Evolutionary conservation across 768 basidiomycete species (phyloP).

Genomic region (Neoboletus brunneissimus): DNA sequence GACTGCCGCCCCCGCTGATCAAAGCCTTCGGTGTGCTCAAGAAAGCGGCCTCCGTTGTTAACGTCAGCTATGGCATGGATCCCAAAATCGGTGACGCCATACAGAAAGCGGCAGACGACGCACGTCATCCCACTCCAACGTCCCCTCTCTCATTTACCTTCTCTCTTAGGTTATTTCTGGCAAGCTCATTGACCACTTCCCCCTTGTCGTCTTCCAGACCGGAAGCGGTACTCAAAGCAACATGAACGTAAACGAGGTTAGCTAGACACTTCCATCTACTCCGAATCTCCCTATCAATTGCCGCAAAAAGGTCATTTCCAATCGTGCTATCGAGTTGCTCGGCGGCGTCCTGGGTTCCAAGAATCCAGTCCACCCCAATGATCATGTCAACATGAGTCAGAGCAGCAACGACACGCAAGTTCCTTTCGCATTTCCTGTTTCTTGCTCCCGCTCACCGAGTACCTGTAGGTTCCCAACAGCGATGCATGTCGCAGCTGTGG

Average conservation of each 20-base stretch:
- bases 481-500: constrained; percentile 97
- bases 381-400: constrained; percentile 99
- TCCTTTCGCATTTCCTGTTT: neutral
- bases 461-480: constrained; percentile 87
- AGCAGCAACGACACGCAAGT: constrained; percentile 97
- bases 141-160: constrained; percentile 1
- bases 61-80: constrained; percentile 87
- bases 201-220: constrained; percentile 98
- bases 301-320: constrained; percentile 80
- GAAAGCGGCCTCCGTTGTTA: constrained; percentile 92
- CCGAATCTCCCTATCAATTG: neutral
- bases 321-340: constrained; percentile 94
- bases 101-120: constrained; percentile 91
- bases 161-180: constrained; percentile 84
- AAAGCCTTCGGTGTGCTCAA: constrained; percentile 98
- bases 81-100: constrained; percentile 85
- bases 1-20: constrained; percentile 92
- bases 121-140: constrained; percentile 32
- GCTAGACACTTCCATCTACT: neutral
- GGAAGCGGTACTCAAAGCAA: constrained; percentile 99
- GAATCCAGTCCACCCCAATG: constrained; percentile 97
- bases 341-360: constrained; percentile 95
- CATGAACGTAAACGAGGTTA: constrained; percentile 97
- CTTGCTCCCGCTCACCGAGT: neutral
- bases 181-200: constrained; percentile 93